Percentiles rank a stretch among this genome's conserved stretches.
Conservation (phyloP, 208 protist species). For the Leishmania tropica region DNA sequence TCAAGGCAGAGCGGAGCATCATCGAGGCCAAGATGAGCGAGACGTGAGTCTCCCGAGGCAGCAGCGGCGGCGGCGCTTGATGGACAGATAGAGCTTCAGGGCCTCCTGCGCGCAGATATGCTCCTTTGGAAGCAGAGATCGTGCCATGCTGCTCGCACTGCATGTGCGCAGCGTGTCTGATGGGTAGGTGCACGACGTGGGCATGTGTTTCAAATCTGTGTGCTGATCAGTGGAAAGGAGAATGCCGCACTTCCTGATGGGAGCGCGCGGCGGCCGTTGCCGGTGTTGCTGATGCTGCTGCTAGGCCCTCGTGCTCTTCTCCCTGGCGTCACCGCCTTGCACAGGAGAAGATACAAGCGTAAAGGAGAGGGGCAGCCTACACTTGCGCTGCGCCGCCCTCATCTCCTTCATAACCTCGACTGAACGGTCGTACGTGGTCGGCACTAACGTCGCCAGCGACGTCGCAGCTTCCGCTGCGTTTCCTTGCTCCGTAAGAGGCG, state of each 20-base stretch:
- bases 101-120: background rate
- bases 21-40: slow-evolving; percentile 16
- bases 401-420: background rate
- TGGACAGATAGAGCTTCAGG: background rate
- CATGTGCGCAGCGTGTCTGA: background rate
- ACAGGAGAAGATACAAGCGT: background rate
- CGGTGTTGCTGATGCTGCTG: background rate
- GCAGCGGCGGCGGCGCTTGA: background rate
- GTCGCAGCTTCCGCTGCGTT: background rate
- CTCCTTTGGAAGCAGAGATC: background rate
- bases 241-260: background rate
- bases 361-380: background rate
- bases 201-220: background rate
- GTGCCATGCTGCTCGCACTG: background rate
- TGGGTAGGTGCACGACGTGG: background rate
- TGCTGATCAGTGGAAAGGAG: background rate
- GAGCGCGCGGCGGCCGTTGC: background rate
- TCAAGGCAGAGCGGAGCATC: slow-evolving; percentile 34
- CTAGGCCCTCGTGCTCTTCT: too few species aligned
- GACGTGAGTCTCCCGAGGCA: background rate
- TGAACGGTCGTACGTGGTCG: background rate
- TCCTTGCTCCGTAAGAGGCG: background rate
- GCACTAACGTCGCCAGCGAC: background rate
- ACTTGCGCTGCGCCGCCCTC: background rate
- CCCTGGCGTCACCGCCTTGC: too few species aligned